Evolutionary conservation across 306 rosid genomes (phyloP).

Genomic region (Hippophae rhamnoides): DNA sequence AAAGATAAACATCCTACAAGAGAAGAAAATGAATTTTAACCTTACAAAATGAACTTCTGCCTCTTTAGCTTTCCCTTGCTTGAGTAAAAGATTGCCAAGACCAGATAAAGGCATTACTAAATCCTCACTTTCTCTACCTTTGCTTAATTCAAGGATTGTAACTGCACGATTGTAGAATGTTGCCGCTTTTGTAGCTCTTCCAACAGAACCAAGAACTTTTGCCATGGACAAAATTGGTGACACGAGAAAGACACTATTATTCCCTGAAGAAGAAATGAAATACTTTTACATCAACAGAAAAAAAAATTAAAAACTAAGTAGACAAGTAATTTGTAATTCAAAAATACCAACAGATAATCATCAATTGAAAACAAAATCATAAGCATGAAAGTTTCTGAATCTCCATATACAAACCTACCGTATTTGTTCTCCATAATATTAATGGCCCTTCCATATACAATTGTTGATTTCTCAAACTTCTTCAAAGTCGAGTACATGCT

Average conservation of each 20-base stretch:
- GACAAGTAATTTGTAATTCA: not conserved
- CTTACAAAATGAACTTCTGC: slow-evolving; percentile 71
- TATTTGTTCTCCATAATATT: slow-evolving; percentile 48
- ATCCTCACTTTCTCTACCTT: slow-evolving; percentile 63
- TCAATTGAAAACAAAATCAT: not conserved
- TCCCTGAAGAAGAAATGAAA: slow-evolving; percentile 34
- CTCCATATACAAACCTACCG: slow-evolving; percentile 32
- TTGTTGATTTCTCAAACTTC: slow-evolving; percentile 50
- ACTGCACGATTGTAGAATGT: slow-evolving; percentile 47
- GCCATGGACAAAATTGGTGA: slow-evolving; percentile 74
- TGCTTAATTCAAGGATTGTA: slow-evolving; percentile 53
- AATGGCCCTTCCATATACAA: slow-evolving; percentile 59
- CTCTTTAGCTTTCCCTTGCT: slow-evolving; percentile 58
- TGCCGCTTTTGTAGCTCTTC: slow-evolving; percentile 60
- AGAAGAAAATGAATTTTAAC: slow-evolving; percentile 29
- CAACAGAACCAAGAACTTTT: slow-evolving; percentile 47
- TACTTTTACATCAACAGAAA: too few species aligned
- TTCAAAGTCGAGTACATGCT: slow-evolving; percentile 65
- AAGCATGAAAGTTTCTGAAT: slow-evolving; percentile 4
- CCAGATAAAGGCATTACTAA: slow-evolving; percentile 68
- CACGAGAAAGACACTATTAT: slow-evolving; percentile 48
- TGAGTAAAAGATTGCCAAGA: slow-evolving; percentile 70
- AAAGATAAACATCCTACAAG: not conserved
- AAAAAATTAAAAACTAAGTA: not conserved
- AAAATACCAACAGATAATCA: not conserved